Percentiles rank a stretch among this genome's conserved stretches.
These are phyloP conservation scores for Saccharomycopsis sp. DNA, from an alignment of 805 yeast species.

Conservation along the genomic window DNA sequence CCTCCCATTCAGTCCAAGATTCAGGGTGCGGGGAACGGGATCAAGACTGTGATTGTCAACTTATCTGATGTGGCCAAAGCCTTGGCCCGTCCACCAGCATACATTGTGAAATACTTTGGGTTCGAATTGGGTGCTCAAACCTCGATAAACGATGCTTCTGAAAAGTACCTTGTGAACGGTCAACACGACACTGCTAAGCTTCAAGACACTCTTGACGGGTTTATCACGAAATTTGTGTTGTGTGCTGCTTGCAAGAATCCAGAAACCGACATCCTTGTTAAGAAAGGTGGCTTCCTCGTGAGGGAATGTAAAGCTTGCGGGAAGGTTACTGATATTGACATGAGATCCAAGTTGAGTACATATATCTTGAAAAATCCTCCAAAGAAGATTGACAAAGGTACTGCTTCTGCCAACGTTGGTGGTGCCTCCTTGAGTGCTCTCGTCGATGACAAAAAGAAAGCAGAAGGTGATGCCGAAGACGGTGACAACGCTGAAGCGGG, in stretches of 20 bases:
- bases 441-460: conserved; percentile 4
- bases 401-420: conserved; percentile 40
- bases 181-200: conserved; percentile 82
- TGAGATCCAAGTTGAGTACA: conserved; percentile 37
- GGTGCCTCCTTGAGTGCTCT: conserved; percentile 8
- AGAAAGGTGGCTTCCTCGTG: conserved; percentile 63
- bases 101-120: conserved; percentile 90
- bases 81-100: conserved; percentile 84
- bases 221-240: conserved; percentile 83
- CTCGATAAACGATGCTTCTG: conserved; percentile 64
- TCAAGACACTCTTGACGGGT: conserved; percentile 91
- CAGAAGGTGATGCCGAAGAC: conserved; percentile 2
- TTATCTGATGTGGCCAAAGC: conserved; percentile 91
- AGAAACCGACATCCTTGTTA: conserved; percentile 83
- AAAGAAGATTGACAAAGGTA: conserved; percentile 49
- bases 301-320: conserved; percentile 99
- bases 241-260: conserved; percentile 96
- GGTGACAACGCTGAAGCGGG: conserved; percentile 37
- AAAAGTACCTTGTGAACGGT: conserved; percentile 90
- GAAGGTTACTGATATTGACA: conserved; percentile 38
- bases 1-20: conserved; percentile 95
- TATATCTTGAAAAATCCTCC: conserved; percentile 42
- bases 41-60: conserved; percentile 88
- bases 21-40: conserved; percentile 99
- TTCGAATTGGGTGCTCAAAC: conserved; percentile 97